phyloP scores from a whole-genome alignment of 495 filamentous ascomycete species.

The Neurospora sp. region DNA sequence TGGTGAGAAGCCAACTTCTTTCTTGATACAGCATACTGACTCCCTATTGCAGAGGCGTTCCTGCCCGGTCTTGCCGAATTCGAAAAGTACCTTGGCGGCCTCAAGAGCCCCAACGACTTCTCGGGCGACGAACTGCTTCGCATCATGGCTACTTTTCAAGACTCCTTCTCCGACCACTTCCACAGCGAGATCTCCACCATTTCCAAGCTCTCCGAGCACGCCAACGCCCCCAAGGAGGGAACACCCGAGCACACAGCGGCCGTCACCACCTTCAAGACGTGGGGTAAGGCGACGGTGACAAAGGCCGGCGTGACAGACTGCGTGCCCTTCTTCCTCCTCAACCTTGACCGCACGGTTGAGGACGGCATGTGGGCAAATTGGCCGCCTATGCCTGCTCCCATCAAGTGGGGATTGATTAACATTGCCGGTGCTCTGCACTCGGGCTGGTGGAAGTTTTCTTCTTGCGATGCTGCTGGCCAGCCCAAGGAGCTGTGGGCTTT shows the following conservation, averaged over 20 bases:
- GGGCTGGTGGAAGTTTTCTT: conserved; percentile 46
- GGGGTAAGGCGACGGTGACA: conserved; percentile 41
- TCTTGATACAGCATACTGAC: background rate
- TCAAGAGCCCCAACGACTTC: conserved; percentile 28
- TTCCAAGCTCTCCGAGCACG: conserved; percentile 33
- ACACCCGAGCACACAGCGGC: conserved; percentile 21
- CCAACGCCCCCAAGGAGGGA: conserved; percentile 34
- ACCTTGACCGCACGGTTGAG: conserved; percentile 43
- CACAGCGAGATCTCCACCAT: conserved; percentile 45
- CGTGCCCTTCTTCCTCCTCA: conserved; percentile 48
- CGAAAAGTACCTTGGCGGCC: conserved; percentile 34
- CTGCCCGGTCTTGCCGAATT: conserved; percentile 37
- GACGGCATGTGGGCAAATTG: conserved; percentile 43
- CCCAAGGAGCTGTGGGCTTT: conserved; percentile 25
- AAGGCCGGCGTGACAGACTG: conserved; percentile 40
- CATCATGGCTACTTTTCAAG: conserved; percentile 39
- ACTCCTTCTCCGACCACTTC: conserved; percentile 41
- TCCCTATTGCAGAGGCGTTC: conserved; percentile 34
- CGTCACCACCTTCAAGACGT: conserved; percentile 28
- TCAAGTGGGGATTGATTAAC: conserved; percentile 38
- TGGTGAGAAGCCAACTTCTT: conserved; percentile 17
- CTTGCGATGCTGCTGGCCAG: conserved; percentile 31
- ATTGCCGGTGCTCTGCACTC: conserved; percentile 32
- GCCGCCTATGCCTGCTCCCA: conserved; percentile 39
- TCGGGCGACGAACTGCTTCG: conserved; percentile 31